Evolutionary conservation across 1,139 yeast genomes (phyloP).

Genomic region (Kurtzmaniella quercitrusa): DNA sequence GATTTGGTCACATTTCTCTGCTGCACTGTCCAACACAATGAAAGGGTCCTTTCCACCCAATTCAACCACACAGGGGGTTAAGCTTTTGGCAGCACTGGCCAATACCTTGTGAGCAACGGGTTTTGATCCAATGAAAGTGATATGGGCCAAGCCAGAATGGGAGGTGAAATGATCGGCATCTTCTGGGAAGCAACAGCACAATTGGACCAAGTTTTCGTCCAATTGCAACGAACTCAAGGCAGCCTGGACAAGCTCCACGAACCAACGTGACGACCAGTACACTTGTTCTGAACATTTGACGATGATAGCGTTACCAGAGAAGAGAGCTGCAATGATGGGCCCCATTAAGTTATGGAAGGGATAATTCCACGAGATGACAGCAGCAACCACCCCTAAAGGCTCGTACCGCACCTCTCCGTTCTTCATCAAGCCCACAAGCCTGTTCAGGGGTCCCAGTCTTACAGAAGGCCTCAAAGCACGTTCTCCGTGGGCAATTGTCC

Average conservation of each 20-base stretch:
- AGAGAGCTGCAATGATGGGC: conserved; percentile 81
- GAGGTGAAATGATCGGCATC: conserved; percentile 82
- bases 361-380: conserved; percentile 94
- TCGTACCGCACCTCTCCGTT: conserved; percentile 91
- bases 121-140: conserved; percentile 93
- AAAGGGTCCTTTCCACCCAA: conserved; percentile 95
- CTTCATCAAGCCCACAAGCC: conserved; percentile 67
- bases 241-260: conserved; percentile 60
- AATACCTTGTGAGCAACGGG: conserved; percentile 89
- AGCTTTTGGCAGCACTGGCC: conserved; percentile 70
- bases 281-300: conserved; percentile 95
- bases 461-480: conserved; percentile 61
- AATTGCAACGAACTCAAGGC: conserved; percentile 71
- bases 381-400: conserved; percentile 86
- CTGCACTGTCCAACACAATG: conserved; percentile 72
- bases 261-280: conserved; percentile 88
- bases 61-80: conserved; percentile 93
- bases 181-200: conserved; percentile 74
- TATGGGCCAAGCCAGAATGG: conserved; percentile 77
- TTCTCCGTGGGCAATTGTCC: conserved; percentile 86
- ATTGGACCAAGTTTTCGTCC: conserved; percentile 78
- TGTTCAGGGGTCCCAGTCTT: conserved; percentile 83
- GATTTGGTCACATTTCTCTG: conserved; percentile 48
- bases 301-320: conserved; percentile 87
- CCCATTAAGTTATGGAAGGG: conserved; percentile 93